Conservation (phyloP, 768 basidiomycete species). For the Suillus decipiens region DNA sequence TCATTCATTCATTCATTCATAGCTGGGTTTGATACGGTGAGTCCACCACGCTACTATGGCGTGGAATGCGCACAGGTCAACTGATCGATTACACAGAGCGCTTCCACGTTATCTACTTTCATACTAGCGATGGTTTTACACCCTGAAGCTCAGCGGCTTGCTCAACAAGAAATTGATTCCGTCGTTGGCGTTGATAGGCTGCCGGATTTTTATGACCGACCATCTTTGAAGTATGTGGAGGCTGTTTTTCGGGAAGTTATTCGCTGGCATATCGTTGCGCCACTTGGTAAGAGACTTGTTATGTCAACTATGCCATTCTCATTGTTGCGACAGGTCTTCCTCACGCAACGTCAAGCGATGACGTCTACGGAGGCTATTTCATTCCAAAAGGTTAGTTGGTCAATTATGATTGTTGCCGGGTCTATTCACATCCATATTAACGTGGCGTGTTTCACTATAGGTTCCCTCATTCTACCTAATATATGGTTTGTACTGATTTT, state of each 20-base stretch:
- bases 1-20: background rate
- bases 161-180: conserved; percentile 33
- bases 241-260: conserved; percentile 33
- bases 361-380: conserved; percentile 44
- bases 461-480: conserved; percentile 28
- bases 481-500: conserved; percentile 25
- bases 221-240: conserved; percentile 30
- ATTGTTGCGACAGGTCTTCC: conserved; percentile 23
- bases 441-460: background rate
- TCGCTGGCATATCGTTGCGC: conserved; percentile 34
- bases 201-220: conserved; percentile 29
- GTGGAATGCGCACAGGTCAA: background rate
- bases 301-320: background rate
- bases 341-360: conserved; percentile 37
- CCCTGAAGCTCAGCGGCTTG: conserved; percentile 32
- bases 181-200: conserved; percentile 16
- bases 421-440: conserved; percentile 8
- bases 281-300: conserved; percentile 24
- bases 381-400: conserved; percentile 37
- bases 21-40: conserved; percentile 32
- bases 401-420: background rate
- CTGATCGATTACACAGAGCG: conserved; percentile 18
- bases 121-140: conserved; percentile 32
- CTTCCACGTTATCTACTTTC: conserved; percentile 25
- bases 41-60: conserved; percentile 2